A percentile compares a stretch with the other conserved stretches of the same genome.
phyloP scores from a whole-genome alignment of 2,329 filamentous ascomycete genomes.

The Alternaria longipes region DNA sequence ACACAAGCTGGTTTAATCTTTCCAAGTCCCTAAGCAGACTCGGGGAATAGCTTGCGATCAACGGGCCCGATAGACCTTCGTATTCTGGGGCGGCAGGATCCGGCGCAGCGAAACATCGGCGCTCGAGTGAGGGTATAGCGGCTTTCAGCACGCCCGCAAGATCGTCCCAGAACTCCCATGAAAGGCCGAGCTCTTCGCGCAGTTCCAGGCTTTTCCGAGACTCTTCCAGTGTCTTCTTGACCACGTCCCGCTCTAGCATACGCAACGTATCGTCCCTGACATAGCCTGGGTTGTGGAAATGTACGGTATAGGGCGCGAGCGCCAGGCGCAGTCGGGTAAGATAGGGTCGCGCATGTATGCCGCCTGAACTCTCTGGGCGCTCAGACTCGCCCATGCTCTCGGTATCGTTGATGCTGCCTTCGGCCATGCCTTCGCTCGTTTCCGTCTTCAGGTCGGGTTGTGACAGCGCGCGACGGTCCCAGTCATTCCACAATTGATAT shows the following conservation, averaged over 20 bases:
- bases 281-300: conserved; percentile 68
- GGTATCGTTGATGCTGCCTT: conserved; percentile 19
- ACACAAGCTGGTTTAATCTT: conserved; percentile 68
- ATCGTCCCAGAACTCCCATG: conserved; percentile 67
- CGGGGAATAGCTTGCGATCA: conserved; percentile 69
- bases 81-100: conserved; percentile 65
- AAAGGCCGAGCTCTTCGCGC: conserved; percentile 65
- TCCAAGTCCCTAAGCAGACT: conserved; percentile 69
- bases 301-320: conserved; percentile 61
- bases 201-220: conserved; percentile 66
- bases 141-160: conserved; percentile 66
- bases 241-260: conserved; percentile 62
- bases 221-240: conserved; percentile 68
- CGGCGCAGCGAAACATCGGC: conserved; percentile 68
- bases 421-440: conserved; percentile 8
- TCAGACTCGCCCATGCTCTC: conserved; percentile 23
- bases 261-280: conserved; percentile 67
- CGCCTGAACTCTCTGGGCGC: conserved; percentile 25
- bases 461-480: conserved; percentile 20
- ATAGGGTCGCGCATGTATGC: conserved; percentile 42
- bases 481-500: conserved; percentile 32
- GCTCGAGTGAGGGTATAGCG: conserved; percentile 69
- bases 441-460: conserved; percentile 12
- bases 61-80: conserved; percentile 66
- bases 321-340: conserved; percentile 57